Conservation (phyloP, 1,284 basidiomycete species). For the Pascua guehoae region DNA sequence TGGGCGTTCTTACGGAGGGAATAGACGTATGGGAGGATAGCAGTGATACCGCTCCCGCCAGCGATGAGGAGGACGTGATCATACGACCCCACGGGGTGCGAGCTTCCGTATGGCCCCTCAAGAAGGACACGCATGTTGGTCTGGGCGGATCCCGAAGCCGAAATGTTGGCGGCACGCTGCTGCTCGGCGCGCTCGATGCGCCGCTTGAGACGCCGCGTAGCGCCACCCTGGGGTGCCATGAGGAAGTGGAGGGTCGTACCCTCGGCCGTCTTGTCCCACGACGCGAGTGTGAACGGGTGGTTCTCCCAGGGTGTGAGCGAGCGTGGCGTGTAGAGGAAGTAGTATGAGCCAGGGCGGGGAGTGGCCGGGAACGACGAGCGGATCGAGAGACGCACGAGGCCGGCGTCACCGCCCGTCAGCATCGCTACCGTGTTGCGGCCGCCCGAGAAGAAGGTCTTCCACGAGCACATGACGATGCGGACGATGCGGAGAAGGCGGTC, state of each 20-base stretch:
- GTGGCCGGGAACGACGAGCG: slow-evolving; percentile 11
- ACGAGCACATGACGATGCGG: slow-evolving; percentile 22
- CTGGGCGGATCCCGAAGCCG: too few relatives aligned
- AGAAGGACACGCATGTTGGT: slow-evolving; percentile 14
- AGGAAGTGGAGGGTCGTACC: slow-evolving; percentile 22
- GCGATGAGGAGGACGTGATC: slow-evolving; percentile 26
- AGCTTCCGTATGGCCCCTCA: slow-evolving; percentile 36
- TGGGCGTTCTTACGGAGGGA: background rate
- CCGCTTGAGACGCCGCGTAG: slow-evolving; percentile 15
- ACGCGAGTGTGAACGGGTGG: slow-evolving; percentile 31
- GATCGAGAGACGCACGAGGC: slow-evolving; percentile 23
- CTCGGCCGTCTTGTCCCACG: slow-evolving; percentile 1
- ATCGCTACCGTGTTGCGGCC: slow-evolving; percentile 13
- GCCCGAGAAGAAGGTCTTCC: slow-evolving; percentile 7
- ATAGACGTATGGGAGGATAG: slow-evolving; percentile 26
- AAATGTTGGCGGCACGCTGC: background rate
- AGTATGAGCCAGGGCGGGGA: slow-evolving; percentile 26
- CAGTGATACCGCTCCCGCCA: slow-evolving; percentile 31
- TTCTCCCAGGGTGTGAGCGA: slow-evolving; percentile 28
- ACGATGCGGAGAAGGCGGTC: slow-evolving; percentile 5
- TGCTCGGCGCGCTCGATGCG: background rate
- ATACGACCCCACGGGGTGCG: slow-evolving; percentile 12
- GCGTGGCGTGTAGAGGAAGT: slow-evolving; percentile 27
- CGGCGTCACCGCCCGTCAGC: slow-evolving; percentile 9
- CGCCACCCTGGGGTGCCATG: slow-evolving; percentile 20